Percentiles rank a stretch among this genome's conserved stretches.
These are phyloP conservation scores for Moniliophthora roreri DNA, from an alignment of 1,284 basidiomycete species.

Conservation along the genomic window DNA sequence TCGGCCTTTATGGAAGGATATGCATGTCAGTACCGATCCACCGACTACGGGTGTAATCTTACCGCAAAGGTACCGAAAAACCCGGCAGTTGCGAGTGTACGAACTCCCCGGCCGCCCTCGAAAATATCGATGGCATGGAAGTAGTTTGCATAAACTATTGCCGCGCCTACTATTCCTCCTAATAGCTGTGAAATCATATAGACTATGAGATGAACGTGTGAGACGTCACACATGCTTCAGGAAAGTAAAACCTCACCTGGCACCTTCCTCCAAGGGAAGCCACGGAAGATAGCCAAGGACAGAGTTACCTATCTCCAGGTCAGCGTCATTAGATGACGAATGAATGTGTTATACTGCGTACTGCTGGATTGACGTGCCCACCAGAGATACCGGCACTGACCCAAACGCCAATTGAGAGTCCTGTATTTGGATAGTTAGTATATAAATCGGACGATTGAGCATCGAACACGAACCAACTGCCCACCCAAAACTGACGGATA, in stretches of 20 bases:
- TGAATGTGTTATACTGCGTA: slow-evolving; percentile 25
- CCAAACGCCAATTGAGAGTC: slow-evolving; percentile 60
- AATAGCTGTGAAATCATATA: slow-evolving; percentile 28
- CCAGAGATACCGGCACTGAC: slow-evolving; percentile 62
- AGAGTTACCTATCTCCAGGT: slow-evolving; percentile 42
- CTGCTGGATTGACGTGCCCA: slow-evolving; percentile 76
- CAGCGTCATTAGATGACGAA: not conserved
- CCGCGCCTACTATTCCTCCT: slow-evolving; percentile 68
- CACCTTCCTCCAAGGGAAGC: slow-evolving; percentile 74
- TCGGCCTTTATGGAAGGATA: slow-evolving; percentile 18
- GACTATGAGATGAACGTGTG: not conserved
- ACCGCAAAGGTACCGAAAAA: slow-evolving; percentile 76
- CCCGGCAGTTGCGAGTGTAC: slow-evolving; percentile 69
- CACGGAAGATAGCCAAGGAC: slow-evolving; percentile 61
- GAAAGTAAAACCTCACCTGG: slow-evolving; percentile 30
- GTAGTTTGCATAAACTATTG: slow-evolving; percentile 75
- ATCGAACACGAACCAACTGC: slow-evolving; percentile 44
- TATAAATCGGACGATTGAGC: not conserved
- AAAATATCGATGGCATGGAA: slow-evolving; percentile 71
- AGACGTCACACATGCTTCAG: not conserved
- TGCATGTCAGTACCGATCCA: no score
- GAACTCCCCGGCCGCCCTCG: slow-evolving; percentile 59
- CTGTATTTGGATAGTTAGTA: slow-evolving; percentile 13
- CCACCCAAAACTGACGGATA: slow-evolving; percentile 62
- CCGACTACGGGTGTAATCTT: slow-evolving; percentile 30